Evolutionary conservation across 805 yeast genomes (phyloP).

Genomic region (Hanseniaspora occidentalis): DNA sequence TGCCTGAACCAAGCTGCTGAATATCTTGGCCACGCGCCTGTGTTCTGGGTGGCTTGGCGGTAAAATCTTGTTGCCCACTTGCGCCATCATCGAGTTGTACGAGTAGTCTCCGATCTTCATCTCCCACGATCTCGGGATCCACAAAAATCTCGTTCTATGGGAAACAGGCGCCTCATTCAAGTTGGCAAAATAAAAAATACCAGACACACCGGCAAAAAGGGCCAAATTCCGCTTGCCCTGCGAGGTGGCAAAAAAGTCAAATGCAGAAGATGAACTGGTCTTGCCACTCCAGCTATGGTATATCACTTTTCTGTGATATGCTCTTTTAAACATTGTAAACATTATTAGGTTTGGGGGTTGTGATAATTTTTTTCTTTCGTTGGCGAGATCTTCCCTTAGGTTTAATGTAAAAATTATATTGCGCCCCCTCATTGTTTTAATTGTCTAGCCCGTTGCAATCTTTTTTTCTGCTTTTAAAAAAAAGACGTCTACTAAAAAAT

Average conservation of each 20-base stretch:
- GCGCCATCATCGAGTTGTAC: slow-evolving; percentile 45
- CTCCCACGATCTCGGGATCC: slow-evolving; percentile 60
- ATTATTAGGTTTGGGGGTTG: neutral
- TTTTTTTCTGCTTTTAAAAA: no score
- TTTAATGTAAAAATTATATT: neutral
- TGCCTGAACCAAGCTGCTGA: slow-evolving; percentile 49
- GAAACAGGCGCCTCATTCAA: slow-evolving; percentile 77
- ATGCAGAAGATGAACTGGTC: neutral
- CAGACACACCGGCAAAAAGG: slow-evolving; percentile 23
- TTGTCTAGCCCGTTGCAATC: no score
- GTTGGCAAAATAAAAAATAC: slow-evolving; percentile 34
- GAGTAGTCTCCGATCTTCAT: slow-evolving; percentile 46
- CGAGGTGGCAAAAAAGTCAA: neutral
- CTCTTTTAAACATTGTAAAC: neutral
- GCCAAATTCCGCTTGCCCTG: slow-evolving; percentile 21
- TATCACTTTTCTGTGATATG: neutral
- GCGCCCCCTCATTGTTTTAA: neutral
- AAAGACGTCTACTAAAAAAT: no score
- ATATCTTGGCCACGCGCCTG: slow-evolving; percentile 42
- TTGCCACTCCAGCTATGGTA: slow-evolving; percentile 3
- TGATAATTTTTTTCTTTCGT: neutral
- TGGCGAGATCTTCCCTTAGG: neutral
- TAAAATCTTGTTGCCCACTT: slow-evolving; percentile 40
- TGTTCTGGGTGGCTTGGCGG: slow-evolving; percentile 55
- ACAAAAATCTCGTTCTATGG: slow-evolving; percentile 55